Evolutionary conservation across 805 yeast species (phyloP), one percentile per base, ranked within the genome.

Genomic region (Lipomyces lipofer): DNA sequence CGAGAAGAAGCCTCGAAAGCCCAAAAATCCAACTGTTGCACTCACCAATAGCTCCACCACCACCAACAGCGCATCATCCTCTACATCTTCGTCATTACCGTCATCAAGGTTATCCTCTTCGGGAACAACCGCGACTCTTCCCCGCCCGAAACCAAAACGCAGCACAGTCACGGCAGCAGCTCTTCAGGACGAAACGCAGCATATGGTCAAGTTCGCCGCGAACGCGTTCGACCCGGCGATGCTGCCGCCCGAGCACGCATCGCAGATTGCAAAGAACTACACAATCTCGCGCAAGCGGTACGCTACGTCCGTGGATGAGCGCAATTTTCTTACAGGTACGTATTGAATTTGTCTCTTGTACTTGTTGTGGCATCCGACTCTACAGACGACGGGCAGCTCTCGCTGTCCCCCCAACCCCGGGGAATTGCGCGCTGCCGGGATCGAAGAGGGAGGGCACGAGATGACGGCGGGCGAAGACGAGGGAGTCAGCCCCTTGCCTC

Each of bases 231-330:
- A 49, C 42, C 49, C 52, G 29, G 36, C 44, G 39, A 35, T 58
- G 49, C 47, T 54, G 25, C 63, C 62, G 39, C 43, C 58, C 43
- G 60, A 57, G 51, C 54, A 43, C 52, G 56, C 53, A 21, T 24
- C 50, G 45, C 62, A 57, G 62, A 21, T 51, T 43, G 36, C 40
- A 32, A 36, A 32, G 32, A 49, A 33, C 24, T 49, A 45, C 40
- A 17, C 53, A 13, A 33, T 63, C 52, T 40, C 40, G 12, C 66
- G 63, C 45, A 77, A 79, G 63, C 81, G 81, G 62, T 87, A 87
- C 66, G 83, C 88, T 9, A 86, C 94, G 2, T 76, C 84, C 4
- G 84, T 85, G 32, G 89, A 85, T 65, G 83, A 82, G n/a, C 76
- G 94, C 55, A 49, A 61, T 32, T 60, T 46, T 29, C 59, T 60